These are phyloP conservation scores for Phanerodontia chrysosporium DNA, from an alignment of 768 basidiomycete genomes.

Conservation along the genomic window DNA sequence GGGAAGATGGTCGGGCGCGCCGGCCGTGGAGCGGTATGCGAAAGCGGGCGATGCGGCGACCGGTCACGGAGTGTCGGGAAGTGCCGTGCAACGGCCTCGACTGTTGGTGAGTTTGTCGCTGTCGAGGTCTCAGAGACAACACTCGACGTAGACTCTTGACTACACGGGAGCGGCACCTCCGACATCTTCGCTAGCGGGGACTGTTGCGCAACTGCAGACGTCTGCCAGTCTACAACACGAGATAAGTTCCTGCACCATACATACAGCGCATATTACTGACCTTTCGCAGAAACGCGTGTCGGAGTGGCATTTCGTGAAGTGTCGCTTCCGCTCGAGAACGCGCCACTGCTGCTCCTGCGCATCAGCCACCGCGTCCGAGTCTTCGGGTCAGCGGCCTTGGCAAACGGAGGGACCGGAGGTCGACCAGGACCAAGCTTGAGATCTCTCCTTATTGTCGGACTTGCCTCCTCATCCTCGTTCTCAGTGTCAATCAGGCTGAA, in stretches of 20 bases:
- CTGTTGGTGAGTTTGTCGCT: slow-evolving; percentile 21
- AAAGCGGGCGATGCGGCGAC: not conserved
- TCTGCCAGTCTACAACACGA: slow-evolving; percentile 46
- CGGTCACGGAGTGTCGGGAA: not conserved
- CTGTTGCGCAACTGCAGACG: slow-evolving; percentile 28
- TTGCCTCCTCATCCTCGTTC: slow-evolving; percentile 52
- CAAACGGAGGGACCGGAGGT: slow-evolving; percentile 32
- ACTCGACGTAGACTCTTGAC: slow-evolving; percentile 40
- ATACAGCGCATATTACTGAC: slow-evolving; percentile 26
- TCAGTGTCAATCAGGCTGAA: slow-evolving; percentile 35
- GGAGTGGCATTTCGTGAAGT: slow-evolving; percentile 55
- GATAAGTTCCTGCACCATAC: slow-evolving; percentile 3
- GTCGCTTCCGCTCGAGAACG: slow-evolving; percentile 76
- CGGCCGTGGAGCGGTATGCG: not conserved
- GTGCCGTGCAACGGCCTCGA: slow-evolving; percentile 10
- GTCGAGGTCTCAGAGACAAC: slow-evolving; percentile 48
- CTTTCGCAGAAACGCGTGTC: slow-evolving; percentile 50
- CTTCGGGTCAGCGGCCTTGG: slow-evolving; percentile 17
- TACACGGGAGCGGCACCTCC: slow-evolving; percentile 19
- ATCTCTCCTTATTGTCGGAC: slow-evolving; percentile 54
- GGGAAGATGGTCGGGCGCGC: slow-evolving; percentile 8
- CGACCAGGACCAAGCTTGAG: slow-evolving; percentile 62
- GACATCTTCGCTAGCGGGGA: slow-evolving; percentile 42
- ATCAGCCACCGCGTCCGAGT: slow-evolving; percentile 52
- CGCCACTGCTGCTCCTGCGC: slow-evolving; percentile 77